Base-by-base conservation (phyloP, 805 yeast genomes). In the Lachancea lanzarotensis region DNA sequence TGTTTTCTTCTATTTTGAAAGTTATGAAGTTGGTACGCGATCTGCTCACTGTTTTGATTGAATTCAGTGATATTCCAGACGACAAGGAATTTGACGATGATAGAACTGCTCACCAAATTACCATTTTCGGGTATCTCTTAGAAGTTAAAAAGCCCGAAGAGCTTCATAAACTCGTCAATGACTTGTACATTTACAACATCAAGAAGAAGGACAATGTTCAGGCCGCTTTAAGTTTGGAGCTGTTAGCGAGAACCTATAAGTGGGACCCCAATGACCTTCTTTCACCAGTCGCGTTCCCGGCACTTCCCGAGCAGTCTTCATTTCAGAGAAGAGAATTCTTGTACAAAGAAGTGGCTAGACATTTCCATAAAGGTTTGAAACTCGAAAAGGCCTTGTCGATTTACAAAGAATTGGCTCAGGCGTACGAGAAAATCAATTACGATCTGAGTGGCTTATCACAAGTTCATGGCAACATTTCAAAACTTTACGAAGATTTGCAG, bases 41-140 rank as follows among this genome's bases (percentile, higher is more conserved):
- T 19, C 84, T 85, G 63, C 65, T 86, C 46, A 78, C 73, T 43
- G 77, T 79, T 13, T 71, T 84, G 56, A 73, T 78, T 49, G 87
- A 84, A 55, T 75, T 84, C 54, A 76, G 76, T 53, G 74, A 76
- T 46, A 87, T 88, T 46, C 96, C 96, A 12, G 74, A 73, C 38
- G 89, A 89, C 16, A 81, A 81, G 35, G 95, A 87, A 56, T 89
- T 84, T 63, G 91, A 84, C 55, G 91, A 85, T 60, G 96, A 88
- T 63, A 72, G 95, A 56, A 81, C 89, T 4, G 83, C 84, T 75
- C 84, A 83, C 59, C 78, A 79, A 48, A 71, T 88, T 58, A 83
- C 82, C 55, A 81, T 87, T 55, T 77, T 85, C 50, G 81, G 88
- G 35, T 86, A 78, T 65, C 71, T 88, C 62, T 76, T 82, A 72